A percentile compares a stretch with the other conserved stretches of the same genome.
Conservation (phyloP, 75 land plant species). For the Pinus albicaulis region DNA sequence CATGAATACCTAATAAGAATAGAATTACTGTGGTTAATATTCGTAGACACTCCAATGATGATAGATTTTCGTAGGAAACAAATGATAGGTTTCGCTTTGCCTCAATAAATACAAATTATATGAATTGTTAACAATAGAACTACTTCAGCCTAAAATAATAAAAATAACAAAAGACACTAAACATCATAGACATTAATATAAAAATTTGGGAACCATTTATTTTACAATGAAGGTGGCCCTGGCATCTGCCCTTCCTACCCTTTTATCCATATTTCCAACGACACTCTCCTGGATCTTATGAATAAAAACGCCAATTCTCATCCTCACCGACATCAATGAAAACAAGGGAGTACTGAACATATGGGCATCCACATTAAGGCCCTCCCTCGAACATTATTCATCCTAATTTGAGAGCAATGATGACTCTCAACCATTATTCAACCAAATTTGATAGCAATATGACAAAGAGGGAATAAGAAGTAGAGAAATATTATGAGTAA, state of each 20-base stretch:
- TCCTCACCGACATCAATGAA: conserved; percentile 26
- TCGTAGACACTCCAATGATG: no score
- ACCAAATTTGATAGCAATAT: no score
- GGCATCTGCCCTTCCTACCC: conserved; percentile 2
- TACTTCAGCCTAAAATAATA: conserved; percentile 22
- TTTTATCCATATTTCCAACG: not conserved
- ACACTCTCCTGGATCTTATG: conserved; percentile 14
- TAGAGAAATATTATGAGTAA: no score
- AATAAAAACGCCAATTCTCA: conserved; percentile 14
- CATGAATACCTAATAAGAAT: no score
- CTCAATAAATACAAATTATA: not conserved
- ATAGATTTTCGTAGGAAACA: no score
- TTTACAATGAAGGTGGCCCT: not conserved
- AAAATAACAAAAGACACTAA: conserved; percentile 56
- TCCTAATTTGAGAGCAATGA: no score
- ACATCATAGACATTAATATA: conserved; percentile 72
- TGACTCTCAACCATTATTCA: no score
- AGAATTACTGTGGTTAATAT: no score
- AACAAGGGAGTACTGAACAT: not conserved
- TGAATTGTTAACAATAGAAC: conserved; percentile 17
- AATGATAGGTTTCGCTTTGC: conserved; percentile 6
- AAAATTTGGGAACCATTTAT: conserved; percentile 61
- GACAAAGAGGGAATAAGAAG: no score
- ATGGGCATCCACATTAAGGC: no score
- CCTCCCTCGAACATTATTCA: no score